phyloP scores from a whole-genome alignment of 495 filamentous ascomycete genomes.

The Entonaema liquescens region DNA sequence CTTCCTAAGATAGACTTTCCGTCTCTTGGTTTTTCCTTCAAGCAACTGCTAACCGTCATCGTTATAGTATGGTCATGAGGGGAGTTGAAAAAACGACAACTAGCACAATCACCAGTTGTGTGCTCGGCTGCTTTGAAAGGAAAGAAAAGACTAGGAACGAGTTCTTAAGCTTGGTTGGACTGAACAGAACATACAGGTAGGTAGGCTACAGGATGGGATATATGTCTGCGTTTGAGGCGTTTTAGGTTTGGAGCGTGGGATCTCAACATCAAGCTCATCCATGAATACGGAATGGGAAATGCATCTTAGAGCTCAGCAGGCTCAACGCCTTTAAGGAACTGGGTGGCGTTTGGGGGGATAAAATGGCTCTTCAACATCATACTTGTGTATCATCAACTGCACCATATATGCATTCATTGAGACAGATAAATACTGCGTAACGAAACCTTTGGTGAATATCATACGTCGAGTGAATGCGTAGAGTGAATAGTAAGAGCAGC shows the following conservation, averaged over 20 bases:
- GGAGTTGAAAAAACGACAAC: constrained; percentile 90
- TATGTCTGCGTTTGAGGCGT: constrained; percentile 30
- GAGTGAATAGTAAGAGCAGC: no score
- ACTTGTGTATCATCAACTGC: constrained; percentile 33
- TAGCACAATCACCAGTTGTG: constrained; percentile 92
- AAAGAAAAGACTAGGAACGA: constrained; percentile 94
- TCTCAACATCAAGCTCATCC: constrained; percentile 47
- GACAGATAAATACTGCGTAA: not conserved
- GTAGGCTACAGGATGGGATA: not conserved
- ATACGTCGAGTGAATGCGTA: no score
- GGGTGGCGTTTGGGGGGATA: constrained; percentile 20
- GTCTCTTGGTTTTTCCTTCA: not conserved
- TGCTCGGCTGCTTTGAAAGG: constrained; percentile 91
- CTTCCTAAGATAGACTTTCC: no score
- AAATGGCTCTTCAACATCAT: constrained; percentile 32
- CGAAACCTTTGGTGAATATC: no score
- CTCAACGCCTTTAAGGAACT: constrained; percentile 30
- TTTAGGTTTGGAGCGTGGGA: constrained; percentile 35
- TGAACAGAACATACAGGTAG: constrained; percentile 64
- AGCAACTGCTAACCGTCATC: not conserved
- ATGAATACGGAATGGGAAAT: constrained; percentile 13
- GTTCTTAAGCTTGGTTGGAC: constrained; percentile 78
- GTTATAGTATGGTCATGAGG: constrained; percentile 82
- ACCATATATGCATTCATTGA: constrained; percentile 1
- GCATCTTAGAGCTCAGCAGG: constrained; percentile 20